Evolutionary conservation across 805 yeast species (phyloP), one percentile per base, ranked within the genome.

Genomic region (Candida endomychidarum): DNA sequence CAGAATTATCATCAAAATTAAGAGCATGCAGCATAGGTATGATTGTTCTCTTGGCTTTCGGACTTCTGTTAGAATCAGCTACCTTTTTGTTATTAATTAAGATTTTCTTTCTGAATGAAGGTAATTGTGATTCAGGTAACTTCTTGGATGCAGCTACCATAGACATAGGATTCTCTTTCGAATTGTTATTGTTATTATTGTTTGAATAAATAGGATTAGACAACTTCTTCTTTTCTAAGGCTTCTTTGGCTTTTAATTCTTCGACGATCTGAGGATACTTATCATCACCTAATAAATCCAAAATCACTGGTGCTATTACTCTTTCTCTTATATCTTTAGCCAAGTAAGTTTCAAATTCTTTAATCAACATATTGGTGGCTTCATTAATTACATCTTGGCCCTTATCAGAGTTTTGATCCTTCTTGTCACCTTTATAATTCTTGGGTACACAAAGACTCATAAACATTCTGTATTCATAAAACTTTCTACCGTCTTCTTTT

Each of bases 251-350:
- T 40, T 57, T 65, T 31, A 68, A 53, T 16, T 62, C 69, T 29
- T 58, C 54, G 18, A 68, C 53, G 14, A 68, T 54, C 3, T 71
- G 74, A 1, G 86, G 83, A 52, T 75, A 83, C 26, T 72, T 73
- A 3, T 74, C 76, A 27, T 80, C 81, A 41, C 77, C 74, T 48
- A 88, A 66, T 14, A 74, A 60, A 21, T 81, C 81, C 39, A 84
- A 67, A 12, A 88, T 75, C 1, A 73, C 69, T 0, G 93, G 87
- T 0, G 85, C 89, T 17, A 86, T 74, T 3, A 85, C 62, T 44
- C 87, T 75, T 52, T 81, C 91, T 48, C 85, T 70, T 17, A 88
- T 75, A 60, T 88, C 95, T 45, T 83, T 82, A 15, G 79, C 63
- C 32, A 88, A 57, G 34, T 81, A 79, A 8, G 67, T 64, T 43